phyloP scores from a whole-genome alignment of 768 basidiomycete species.

The Harrya chromipes region DNA sequence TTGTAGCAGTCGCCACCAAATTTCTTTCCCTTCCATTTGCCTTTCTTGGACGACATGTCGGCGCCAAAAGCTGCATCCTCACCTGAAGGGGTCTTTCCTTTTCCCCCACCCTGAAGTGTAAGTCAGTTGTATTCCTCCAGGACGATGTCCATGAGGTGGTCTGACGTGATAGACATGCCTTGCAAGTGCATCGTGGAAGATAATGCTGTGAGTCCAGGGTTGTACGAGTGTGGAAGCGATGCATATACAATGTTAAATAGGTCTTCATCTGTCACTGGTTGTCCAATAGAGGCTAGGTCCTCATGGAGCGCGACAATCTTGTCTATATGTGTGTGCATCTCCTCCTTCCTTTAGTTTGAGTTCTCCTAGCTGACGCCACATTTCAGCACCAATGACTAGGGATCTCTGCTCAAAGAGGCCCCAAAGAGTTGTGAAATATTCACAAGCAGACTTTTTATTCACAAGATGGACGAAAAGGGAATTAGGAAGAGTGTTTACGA shows the following conservation, averaged over 20 bases:
- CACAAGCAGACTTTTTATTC: too few species aligned
- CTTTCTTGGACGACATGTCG: neutral
- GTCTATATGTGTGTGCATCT: slow-evolving; percentile 32
- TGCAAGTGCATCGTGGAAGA: neutral
- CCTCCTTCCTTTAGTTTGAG: slow-evolving; percentile 21
- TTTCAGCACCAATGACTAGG: too few species aligned
- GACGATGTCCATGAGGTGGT: slow-evolving; percentile 10
- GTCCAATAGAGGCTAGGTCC: slow-evolving; percentile 34
- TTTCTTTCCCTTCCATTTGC: neutral
- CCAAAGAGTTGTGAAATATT: too few species aligned
- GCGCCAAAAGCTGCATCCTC: neutral
- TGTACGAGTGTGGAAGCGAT: slow-evolving; percentile 34
- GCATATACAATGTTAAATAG: too few species aligned
- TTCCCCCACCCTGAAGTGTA: neutral
- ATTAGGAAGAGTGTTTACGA: neutral
- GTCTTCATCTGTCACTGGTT: slow-evolving; percentile 30
- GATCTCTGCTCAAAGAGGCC: too few species aligned
- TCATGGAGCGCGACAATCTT: slow-evolving; percentile 28
- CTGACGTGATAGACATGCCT: too few species aligned
- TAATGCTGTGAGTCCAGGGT: slow-evolving; percentile 26
- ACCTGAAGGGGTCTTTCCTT: neutral
- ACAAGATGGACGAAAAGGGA: neutral
- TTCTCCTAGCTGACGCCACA: too few species aligned
- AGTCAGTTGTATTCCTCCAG: slow-evolving; percentile 16
- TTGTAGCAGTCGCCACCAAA: slow-evolving; percentile 1